Base-by-base conservation (phyloP, 805 yeast species). In the Pachysolen tannophilus region DNA sequence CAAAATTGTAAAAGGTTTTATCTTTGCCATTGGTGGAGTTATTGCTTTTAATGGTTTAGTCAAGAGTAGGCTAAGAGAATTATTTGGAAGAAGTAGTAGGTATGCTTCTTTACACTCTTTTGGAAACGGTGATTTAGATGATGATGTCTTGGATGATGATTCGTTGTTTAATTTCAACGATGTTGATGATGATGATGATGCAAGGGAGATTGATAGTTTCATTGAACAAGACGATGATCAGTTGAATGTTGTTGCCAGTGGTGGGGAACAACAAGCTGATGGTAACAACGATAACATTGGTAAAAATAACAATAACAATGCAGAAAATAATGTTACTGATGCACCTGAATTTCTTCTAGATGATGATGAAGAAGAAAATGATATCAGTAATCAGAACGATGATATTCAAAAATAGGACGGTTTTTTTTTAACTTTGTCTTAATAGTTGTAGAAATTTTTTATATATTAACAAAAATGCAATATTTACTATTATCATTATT, bases 1-100 rank as follows among this genome's bases (percentile, higher is more conserved):
- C 44, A 48, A 52, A 17, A 63, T 78, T 16, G 80, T 80, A 3
- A 66, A 58, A 43, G 68, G 72, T n/a, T 82, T 83, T 0, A 66
- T 80, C 14, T 49, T 62, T 21, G 56, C 53, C 3, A 63, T 56
- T 21, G 74, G 78, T 4, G 66, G 64, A 3, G 19, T 52, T 2
- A 45, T 46, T 17, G 45, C 58, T 3, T 38, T 42, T 2, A 21
- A 47, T 20, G 35, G 49, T 10, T 20, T 44, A 3, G 9, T 41
- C 6, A 40, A 38, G 8, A 48, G 42, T 28, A 41, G 35, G 28
- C 18, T 46, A 8, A 27, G 41, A 1, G 36, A 42, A 10, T 28
- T 47, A 13, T 38, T 52, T 14, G 47, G 47, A 26, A 48, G 53
- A 25, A 54, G 59, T 21, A 36, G 52, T 8, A 46, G 48, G 15